phyloP scores from a whole-genome alignment of 768 basidiomycete species.

The Tulasnella sp. region DNA sequence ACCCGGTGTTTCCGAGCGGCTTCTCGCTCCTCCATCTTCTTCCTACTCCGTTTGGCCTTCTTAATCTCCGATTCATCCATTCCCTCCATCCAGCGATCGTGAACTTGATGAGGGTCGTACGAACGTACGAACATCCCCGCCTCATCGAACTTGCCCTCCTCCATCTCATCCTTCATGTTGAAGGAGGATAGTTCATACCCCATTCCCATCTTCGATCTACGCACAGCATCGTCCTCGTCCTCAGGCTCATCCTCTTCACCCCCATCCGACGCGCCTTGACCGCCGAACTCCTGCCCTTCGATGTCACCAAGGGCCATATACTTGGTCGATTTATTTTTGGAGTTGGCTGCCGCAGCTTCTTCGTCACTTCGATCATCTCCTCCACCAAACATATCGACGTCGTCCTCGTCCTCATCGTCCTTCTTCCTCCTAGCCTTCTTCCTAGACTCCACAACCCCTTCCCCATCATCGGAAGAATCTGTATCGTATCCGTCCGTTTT shows the following conservation, averaged over 20 bases:
- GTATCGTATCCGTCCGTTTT: slow-evolving; percentile 87
- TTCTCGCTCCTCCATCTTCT: slow-evolving; percentile 64
- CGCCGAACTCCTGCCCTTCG: slow-evolving; percentile 90
- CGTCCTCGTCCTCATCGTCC: slow-evolving; percentile 43
- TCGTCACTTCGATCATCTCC: slow-evolving; percentile 37
- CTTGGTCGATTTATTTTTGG: slow-evolving; percentile 54
- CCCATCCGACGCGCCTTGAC: slow-evolving; percentile 33
- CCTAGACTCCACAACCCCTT: slow-evolving; percentile 83
- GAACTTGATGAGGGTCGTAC: slow-evolving; percentile 82
- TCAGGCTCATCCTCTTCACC: slow-evolving; percentile 38
- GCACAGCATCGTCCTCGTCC: slow-evolving; percentile 73
- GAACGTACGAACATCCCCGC: slow-evolving; percentile 83
- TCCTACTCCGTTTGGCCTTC: slow-evolving; percentile 66
- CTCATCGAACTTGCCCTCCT: slow-evolving; percentile 92
- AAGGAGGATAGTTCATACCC: slow-evolving; percentile 90
- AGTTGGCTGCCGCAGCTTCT: slow-evolving; percentile 32
- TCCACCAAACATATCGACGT: slow-evolving; percentile 74
- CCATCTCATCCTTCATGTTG: slow-evolving; percentile 99
- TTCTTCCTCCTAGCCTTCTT: slow-evolving; percentile 40
- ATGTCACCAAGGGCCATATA: slow-evolving; percentile 88
- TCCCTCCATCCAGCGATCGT: slow-evolving; percentile 93
- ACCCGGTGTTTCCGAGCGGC: slow-evolving; percentile 61
- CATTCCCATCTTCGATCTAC: slow-evolving; percentile 77
- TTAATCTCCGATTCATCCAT: slow-evolving; percentile 80
- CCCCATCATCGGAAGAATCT: slow-evolving; percentile 89